phyloP scores from a whole-genome alignment of 2,329 filamentous ascomycete species.

The Penicillium italicum region DNA sequence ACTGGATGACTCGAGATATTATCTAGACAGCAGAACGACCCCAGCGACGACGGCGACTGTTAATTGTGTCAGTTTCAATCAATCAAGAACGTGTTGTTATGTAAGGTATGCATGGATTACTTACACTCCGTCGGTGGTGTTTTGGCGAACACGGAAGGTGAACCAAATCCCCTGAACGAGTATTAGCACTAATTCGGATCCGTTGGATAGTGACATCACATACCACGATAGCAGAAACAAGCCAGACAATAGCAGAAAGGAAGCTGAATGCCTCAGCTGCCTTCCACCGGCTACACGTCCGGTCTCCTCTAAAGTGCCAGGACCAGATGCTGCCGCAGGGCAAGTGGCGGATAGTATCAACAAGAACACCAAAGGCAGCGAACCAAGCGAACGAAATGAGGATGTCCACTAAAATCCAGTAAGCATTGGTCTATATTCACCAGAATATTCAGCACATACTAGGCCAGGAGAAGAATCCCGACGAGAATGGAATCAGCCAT shows the following conservation, averaged over 20 bases:
- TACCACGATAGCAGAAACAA: constrained; percentile 59
- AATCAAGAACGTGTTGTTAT: not conserved
- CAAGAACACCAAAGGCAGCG: constrained; percentile 63
- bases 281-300: constrained; percentile 66
- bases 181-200: constrained; percentile 6
- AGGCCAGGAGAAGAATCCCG: constrained; percentile 66
- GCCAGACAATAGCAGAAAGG: constrained; percentile 67
- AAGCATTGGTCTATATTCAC: not conserved
- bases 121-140: constrained; percentile 20
- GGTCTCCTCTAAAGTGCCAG: constrained; percentile 54
- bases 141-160: constrained; percentile 29
- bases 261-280: constrained; percentile 69
- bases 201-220: constrained; percentile 10
- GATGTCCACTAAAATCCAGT: constrained; percentile 54
- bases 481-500: constrained; percentile 69
- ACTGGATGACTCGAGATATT: not conserved
- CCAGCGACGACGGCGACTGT: constrained; percentile 18
- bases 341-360: constrained; percentile 52
- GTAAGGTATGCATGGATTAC: constrained; percentile 1
- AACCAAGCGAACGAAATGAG: constrained; percentile 69
- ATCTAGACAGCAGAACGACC: constrained; percentile 16
- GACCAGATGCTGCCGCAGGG: constrained; percentile 57
- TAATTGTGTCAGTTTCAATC: not conserved
- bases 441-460: constrained; percentile 25
- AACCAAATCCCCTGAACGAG: constrained; percentile 34